Evolutionary conservation across 139 green algal species (phyloP).

Genomic region (Auxenochlorella pyrenoidosa): DNA sequence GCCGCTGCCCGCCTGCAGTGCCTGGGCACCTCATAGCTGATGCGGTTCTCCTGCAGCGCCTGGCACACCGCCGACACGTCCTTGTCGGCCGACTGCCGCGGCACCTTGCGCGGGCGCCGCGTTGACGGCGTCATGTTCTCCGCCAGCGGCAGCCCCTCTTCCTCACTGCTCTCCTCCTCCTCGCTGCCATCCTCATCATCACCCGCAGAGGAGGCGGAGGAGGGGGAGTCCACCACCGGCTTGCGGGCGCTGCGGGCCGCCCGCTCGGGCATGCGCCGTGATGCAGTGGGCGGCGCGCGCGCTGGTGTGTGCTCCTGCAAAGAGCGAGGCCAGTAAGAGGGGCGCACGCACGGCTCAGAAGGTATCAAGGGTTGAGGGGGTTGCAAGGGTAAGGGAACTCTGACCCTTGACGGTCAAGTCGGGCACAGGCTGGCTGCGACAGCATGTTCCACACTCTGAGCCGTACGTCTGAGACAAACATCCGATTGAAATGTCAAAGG

Average conservation of each 20-base stretch:
- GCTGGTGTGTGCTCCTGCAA: constrained; percentile 6
- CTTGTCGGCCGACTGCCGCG: constrained; percentile 5
- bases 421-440: too few species aligned
- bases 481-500: too few species aligned
- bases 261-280: constrained; percentile 10
- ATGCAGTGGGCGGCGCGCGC: constrained; percentile 17
- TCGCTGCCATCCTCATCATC: background rate
- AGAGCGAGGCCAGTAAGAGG: background rate
- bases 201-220: background rate
- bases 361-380: too few species aligned
- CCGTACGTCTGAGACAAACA: too few species aligned
- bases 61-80: constrained; percentile 31
- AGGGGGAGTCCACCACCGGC: constrained; percentile 5
- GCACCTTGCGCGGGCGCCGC: constrained; percentile 15
- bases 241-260: constrained; percentile 27
- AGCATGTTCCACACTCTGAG: too few species aligned
- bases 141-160: constrained; percentile 13
- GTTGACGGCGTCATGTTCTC: constrained; percentile 29
- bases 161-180: background rate
- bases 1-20: too few species aligned
- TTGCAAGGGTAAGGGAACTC: too few species aligned
- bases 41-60: constrained; percentile 39
- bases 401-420: too few species aligned
- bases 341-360: background rate
- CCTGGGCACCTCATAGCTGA: constrained; percentile 8